Evolutionary conservation across 139 green algal species (phyloP).

Genomic region (Coccomyxa sp.): DNA sequence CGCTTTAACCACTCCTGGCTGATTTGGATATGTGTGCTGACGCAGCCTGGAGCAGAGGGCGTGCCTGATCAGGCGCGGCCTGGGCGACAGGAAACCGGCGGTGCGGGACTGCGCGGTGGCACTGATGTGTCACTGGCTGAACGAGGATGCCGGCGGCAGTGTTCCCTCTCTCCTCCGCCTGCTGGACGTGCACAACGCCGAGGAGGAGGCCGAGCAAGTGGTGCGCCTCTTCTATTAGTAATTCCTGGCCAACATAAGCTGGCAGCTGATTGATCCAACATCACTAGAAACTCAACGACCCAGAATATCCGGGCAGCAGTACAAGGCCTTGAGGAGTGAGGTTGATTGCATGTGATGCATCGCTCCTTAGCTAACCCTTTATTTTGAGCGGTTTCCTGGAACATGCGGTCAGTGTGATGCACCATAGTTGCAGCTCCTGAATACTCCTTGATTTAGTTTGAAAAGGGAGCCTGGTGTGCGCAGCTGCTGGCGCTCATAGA

Average conservation of each 20-base stretch:
- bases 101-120: constrained; percentile 9
- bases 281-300: too few species aligned
- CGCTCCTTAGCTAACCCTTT: not conserved
- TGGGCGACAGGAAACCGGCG: constrained; percentile 34
- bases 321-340: not conserved
- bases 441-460: not conserved
- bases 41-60: constrained; percentile 17
- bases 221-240: not conserved
- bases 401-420: not conserved
- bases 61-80: constrained; percentile 36
- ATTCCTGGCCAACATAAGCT: too few species aligned
- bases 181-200: constrained; percentile 34
- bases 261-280: too few species aligned
- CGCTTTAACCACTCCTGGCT: too few species aligned
- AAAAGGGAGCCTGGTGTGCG: not conserved
- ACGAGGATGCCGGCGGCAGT: constrained; percentile 3
- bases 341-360: not conserved
- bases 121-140: constrained; percentile 46
- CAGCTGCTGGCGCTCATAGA: constrained; percentile 28
- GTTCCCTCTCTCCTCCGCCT: constrained; percentile 19
- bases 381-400: not conserved
- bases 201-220: constrained; percentile 16
- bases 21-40: not conserved
- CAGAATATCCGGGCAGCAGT: not conserved
- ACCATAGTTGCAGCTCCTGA: too few species aligned